phyloP scores from a whole-genome alignment of 2,329 filamentous ascomycete species.

The Lojkania enalia region DNA sequence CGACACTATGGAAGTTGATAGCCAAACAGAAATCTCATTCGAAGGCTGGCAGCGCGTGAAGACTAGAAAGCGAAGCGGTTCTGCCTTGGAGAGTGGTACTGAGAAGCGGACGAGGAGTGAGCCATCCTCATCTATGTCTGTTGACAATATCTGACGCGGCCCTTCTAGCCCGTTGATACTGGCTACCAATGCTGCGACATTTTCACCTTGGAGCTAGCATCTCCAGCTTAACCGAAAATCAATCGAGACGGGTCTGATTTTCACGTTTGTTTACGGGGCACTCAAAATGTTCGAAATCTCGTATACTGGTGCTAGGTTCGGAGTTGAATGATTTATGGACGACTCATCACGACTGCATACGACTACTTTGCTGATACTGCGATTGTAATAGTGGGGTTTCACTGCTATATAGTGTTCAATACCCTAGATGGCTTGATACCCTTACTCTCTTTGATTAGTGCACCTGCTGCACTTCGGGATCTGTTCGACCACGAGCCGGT shows the following conservation, averaged over 20 bases:
- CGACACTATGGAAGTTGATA: conserved; percentile 2
- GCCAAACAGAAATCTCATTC: conserved; percentile 50
- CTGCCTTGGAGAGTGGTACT: conserved; percentile 29
- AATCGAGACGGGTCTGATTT: too few species aligned
- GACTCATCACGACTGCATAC: conserved; percentile 6
- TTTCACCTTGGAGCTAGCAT: too few species aligned
- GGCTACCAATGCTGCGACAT: neutral
- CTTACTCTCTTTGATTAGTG: too few species aligned
- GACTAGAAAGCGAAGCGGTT: conserved; percentile 45
- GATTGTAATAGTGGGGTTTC: conserved; percentile 7
- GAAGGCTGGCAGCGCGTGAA: conserved; percentile 71
- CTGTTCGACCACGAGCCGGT: too few species aligned
- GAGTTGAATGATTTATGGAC: neutral
- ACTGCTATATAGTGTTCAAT: too few species aligned
- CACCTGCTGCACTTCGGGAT: too few species aligned
- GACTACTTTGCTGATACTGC: conserved; percentile 2
- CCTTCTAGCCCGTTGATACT: conserved; percentile 14
- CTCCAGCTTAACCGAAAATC: too few species aligned
- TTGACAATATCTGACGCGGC: conserved; percentile 31
- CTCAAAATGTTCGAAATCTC: too few species aligned
- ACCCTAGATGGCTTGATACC: too few species aligned
- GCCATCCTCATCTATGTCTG: conserved; percentile 28
- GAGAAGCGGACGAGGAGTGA: conserved; percentile 41
- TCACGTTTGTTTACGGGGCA: too few species aligned
- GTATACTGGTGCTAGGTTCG: too few species aligned